Percentiles rank a stretch among this genome's conserved stretches.
These are phyloP conservation scores for Tulasnella sp. DNA, from an alignment of 768 basidiomycete genomes.

Conservation along the genomic window DNA sequence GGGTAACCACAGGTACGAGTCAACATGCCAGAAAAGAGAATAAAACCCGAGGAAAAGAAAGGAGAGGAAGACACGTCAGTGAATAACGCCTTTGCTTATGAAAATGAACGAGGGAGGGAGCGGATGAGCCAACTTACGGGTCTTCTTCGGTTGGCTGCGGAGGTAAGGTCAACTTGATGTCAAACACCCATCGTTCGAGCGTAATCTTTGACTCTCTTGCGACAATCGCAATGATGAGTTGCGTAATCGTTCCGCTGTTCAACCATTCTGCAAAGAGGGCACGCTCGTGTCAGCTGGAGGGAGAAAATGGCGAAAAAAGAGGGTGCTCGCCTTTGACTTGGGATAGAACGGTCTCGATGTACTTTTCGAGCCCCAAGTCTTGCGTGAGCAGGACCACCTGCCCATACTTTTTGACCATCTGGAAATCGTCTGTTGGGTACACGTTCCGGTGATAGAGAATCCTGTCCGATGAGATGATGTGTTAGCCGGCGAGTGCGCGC, in stretches of 20 bases:
- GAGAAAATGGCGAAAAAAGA: neutral
- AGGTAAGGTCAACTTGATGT: conserved; percentile 77
- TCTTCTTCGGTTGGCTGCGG: conserved; percentile 46
- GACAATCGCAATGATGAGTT: conserved; percentile 92
- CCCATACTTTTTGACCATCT: conserved; percentile 99
- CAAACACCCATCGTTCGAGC: conserved; percentile 97
- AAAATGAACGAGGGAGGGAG: neutral
- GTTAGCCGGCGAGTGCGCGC: neutral
- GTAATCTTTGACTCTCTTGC: conserved; percentile 89
- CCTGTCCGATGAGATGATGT: conserved; percentile 42
- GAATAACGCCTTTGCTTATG: conserved; percentile 36
- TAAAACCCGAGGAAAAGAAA: neutral
- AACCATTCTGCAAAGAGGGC: conserved; percentile 71
- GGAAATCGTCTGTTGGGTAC: conserved; percentile 97
- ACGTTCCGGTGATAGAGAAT: conserved; percentile 96
- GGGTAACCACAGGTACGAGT: neutral
- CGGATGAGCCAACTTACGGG: conserved; percentile 43
- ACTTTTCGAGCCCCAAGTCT: conserved; percentile 88
- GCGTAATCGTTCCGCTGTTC: conserved; percentile 83
- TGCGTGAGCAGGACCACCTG: conserved; percentile 92
- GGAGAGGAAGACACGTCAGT: conserved; percentile 13
- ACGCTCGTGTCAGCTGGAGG: neutral
- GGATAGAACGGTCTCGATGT: conserved; percentile 86
- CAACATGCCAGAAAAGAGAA: neutral
- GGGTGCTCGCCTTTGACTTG: conserved; percentile 80